Conservation (phyloP, 2,329 filamentous ascomycete species). For the Epichloe brachyelytri region DNA sequence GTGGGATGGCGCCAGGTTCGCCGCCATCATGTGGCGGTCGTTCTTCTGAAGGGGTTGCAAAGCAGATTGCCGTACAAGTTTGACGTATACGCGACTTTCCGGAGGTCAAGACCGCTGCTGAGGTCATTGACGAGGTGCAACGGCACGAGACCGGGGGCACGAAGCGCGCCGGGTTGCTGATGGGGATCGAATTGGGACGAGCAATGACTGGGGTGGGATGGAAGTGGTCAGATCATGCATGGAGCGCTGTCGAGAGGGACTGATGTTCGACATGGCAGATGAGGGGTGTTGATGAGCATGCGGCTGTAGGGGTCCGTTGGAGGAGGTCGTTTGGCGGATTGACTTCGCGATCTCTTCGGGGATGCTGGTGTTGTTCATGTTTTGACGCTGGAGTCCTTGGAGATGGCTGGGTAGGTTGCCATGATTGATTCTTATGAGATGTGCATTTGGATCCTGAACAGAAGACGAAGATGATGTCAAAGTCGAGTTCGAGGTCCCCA, state of each 20-base stretch:
- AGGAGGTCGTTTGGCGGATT: background rate
- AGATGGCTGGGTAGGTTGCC: background rate
- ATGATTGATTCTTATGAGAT: background rate
- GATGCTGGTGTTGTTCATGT: background rate
- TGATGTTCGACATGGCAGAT: background rate
- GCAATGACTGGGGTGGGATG: background rate
- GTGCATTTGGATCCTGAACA: background rate
- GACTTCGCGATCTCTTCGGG: background rate
- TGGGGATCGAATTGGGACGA: slow-evolving; percentile 3
- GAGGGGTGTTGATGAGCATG: background rate
- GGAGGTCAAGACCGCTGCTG: background rate
- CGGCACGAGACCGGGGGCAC: background rate
- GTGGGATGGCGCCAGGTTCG: background rate
- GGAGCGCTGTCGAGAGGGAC: slow-evolving; percentile 2
- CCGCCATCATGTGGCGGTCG: too few species aligned
- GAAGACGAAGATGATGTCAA: background rate
- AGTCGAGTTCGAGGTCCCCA: too few species aligned
- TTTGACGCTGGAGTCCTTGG: background rate
- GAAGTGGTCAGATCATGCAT: slow-evolving; percentile 1
- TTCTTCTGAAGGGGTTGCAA: too few species aligned
- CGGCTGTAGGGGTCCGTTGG: background rate
- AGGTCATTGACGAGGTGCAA: background rate
- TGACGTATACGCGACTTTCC: background rate
- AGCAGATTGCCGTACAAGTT: background rate
- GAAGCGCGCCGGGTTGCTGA: background rate